Conservation (phyloP, 1,284 basidiomycete genomes). For the Cutaneotrichosporon dermatis region DNA sequence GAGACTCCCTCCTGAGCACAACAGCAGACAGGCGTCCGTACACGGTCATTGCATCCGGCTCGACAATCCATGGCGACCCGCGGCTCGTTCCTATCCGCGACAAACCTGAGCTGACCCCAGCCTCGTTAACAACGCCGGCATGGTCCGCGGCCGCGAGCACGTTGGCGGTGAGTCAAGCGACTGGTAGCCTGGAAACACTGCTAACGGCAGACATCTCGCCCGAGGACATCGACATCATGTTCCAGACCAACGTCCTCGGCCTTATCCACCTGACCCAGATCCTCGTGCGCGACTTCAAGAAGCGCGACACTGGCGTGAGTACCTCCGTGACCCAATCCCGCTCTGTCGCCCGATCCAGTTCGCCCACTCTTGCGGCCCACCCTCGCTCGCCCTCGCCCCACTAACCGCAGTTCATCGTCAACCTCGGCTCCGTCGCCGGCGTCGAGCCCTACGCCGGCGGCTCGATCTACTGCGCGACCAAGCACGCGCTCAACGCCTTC, state of each 20-base stretch:
- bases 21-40: too few relatives aligned
- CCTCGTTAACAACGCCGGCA: conserved; percentile 49
- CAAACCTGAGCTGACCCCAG: conserved; percentile 34
- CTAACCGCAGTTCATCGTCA: conserved; percentile 71
- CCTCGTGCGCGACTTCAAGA: conserved; percentile 72
- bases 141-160: conserved; percentile 46
- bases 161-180: conserved; percentile 39
- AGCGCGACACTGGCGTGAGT: conserved; percentile 63
- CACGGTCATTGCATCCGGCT: too few relatives aligned
- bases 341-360: too few relatives aligned
- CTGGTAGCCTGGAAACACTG: not conserved
- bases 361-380: not conserved
- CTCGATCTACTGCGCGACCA: conserved; percentile 53
- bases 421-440: conserved; percentile 89
- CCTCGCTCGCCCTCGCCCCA: too few relatives aligned
- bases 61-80: too few relatives aligned
- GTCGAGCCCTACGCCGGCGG: conserved; percentile 87
- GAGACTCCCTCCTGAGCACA: too few relatives aligned
- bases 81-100: too few relatives aligned
- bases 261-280: conserved; percentile 45
- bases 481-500: conserved; percentile 77
- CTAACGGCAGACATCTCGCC: conserved; percentile 33
- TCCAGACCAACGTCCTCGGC: conserved; percentile 67
- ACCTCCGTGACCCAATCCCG: too few relatives aligned
- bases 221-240: conserved; percentile 61